phyloP scores from a whole-genome alignment of 164 flowering plant genomes.

The Magnolia sinica region DNA sequence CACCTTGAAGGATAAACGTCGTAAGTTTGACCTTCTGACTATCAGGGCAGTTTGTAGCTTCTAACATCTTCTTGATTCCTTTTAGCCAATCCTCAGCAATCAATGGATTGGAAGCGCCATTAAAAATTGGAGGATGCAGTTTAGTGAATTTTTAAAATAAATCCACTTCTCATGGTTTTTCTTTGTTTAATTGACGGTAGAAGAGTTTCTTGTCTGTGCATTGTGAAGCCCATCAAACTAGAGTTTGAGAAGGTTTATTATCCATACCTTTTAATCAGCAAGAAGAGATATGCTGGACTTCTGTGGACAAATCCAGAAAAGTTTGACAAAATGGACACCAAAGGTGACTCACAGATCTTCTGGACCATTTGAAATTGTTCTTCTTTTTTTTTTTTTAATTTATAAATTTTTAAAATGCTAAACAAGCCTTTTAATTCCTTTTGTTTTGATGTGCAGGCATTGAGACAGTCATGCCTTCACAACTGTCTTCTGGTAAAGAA shows the following conservation, averaged over 20 bases:
- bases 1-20: no score
- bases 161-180: no score
- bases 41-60: no score
- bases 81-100: no score
- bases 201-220: conserved; percentile 8
- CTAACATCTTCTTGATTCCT: no score
- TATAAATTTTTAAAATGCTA: no score
- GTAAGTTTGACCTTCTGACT: no score
- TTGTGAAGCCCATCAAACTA: conserved; percentile 84
- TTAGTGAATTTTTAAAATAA: no score
- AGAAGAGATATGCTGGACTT: conserved; percentile 98
- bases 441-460: conserved; percentile 54
- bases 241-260: conserved; percentile 98
- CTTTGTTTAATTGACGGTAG: conserved; percentile 3
- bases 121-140: no score
- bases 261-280: conserved; percentile 94
- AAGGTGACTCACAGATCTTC: conserved; percentile 46
- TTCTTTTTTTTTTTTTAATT: no score
- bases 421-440: conserved; percentile 5
- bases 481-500: conserved; percentile 94
- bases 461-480: conserved; percentile 95
- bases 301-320: conserved; percentile 87
- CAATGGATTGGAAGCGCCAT: no score
- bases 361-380: neutral
- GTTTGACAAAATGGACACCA: conserved; percentile 97